Base-by-base conservation (phyloP, 2,329 filamentous ascomycete genomes). In the Diaporthe australafricana region DNA sequence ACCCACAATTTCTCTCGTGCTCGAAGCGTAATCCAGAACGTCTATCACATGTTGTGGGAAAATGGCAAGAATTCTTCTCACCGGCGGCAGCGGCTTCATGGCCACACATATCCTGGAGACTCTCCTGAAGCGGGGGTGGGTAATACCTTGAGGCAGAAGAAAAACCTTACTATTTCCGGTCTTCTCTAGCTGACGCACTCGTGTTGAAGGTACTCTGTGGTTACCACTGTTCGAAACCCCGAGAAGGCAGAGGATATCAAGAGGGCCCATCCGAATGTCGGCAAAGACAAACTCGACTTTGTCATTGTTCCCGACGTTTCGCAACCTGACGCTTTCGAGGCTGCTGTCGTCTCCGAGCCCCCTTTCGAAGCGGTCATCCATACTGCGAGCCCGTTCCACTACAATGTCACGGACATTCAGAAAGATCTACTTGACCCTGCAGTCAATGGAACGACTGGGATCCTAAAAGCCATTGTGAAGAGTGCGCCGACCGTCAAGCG, bases 291-390 rank as follows among this genome's bases (percentile, higher is more conserved):
- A 1, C 69, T 85, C 2, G 80, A 82, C 4, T 85, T 83, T 70
- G 83, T 78, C 53, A 88, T 96, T 73, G 92, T 96, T 17, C 87
- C 90, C 60, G 93, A 97, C 75, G 91, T 97, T 75, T 91, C 92
- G 0, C 79, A 89, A 74, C 86, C 90, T 30, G 88, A 88, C 27
- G 93, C 93, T 35, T 96, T 96, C 75, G 88, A 92, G 72, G 25
- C 83, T 77, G 81, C 80, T 8, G 78, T 87, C 17, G 75, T 81
- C 72, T 80, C 81, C 1, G 75, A 82, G 2, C 81, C 82, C 1
- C 89, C 91, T 0, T 93, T 96, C 73, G 91, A 94, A 76, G 91
- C 88, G 55, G 92, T 96, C 57, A 86, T 94, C 63, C 92, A 94
- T 79, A 94, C 92, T 7, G 92, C 92, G 2, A 91, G 89, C 0